Conservation (phyloP, 1,139 yeast genomes). For the Sugiyamaella novakii region DNA sequence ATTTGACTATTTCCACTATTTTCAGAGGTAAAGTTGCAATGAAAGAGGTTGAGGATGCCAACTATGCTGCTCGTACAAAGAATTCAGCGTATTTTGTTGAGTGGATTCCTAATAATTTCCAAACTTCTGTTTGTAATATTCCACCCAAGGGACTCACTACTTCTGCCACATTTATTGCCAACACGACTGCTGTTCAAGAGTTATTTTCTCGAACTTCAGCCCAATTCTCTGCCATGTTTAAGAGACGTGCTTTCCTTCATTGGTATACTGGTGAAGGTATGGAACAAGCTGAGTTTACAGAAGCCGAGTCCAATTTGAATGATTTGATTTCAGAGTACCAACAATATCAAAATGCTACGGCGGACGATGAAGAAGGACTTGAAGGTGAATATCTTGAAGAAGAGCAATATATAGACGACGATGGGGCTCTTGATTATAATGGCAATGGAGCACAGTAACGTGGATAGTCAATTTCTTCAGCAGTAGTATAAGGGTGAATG, state of each 20-base stretch:
- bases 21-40: conserved; percentile 50
- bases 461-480: too few relatives aligned
- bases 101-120: conserved; percentile 49
- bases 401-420: conserved; percentile 21
- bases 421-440: conserved; percentile 21
- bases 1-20: conserved; percentile 49
- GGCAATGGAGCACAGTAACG: conserved; percentile 21
- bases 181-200: conserved; percentile 50
- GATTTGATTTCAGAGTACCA: conserved; percentile 49
- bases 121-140: conserved; percentile 48
- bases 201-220: conserved; percentile 46
- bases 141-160: conserved; percentile 47
- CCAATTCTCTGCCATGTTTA: conserved; percentile 50
- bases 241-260: conserved; percentile 50
- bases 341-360: conserved; percentile 49
- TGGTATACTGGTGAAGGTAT: conserved; percentile 53
- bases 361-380: conserved; percentile 44
- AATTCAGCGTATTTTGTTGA: conserved; percentile 47
- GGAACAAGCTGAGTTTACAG: conserved; percentile 51
- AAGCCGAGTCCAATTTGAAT: conserved; percentile 48
- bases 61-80: conserved; percentile 42
- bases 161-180: conserved; percentile 51
- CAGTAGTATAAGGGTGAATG: too few relatives aligned
- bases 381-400: conserved; percentile 31
- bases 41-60: conserved; percentile 50